Evolutionary conservation across 352 stramenopile species (phyloP).

Genomic region (Plasmopara muralis): DNA sequence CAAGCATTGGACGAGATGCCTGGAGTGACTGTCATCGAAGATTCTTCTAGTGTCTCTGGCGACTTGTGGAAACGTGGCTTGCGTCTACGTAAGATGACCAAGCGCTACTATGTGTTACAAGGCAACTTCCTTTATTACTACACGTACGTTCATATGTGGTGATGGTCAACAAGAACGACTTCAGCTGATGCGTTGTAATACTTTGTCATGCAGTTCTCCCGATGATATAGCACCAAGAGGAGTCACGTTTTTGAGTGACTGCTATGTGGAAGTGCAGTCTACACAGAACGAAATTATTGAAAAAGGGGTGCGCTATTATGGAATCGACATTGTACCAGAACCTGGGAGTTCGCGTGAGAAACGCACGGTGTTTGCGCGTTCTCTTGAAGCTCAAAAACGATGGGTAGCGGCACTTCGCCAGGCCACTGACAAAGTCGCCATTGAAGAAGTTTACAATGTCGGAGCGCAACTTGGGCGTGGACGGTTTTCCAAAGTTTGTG

Average conservation of each 20-base stretch:
- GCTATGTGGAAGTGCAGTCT: constrained; percentile 62
- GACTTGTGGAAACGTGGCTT: constrained; percentile 75
- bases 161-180: neutral
- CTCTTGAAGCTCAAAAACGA: constrained; percentile 59
- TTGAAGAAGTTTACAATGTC: constrained; percentile 88
- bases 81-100: constrained; percentile 82
- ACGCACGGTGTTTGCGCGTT: constrained; percentile 79
- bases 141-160: constrained; percentile 27
- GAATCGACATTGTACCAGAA: constrained; percentile 82
- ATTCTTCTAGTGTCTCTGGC: constrained; percentile 39
- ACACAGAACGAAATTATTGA: constrained; percentile 52
- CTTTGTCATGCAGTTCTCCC: constrained; percentile 27
- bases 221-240: constrained; percentile 69
- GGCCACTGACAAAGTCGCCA: constrained; percentile 82
- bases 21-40: constrained; percentile 24
- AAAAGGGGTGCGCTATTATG: constrained; percentile 79
- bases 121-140: constrained; percentile 89
- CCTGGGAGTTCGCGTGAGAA: constrained; percentile 59
- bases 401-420: constrained; percentile 73
- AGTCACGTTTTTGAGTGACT: constrained; percentile 75
- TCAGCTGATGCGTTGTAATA: neutral
- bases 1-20: constrained; percentile 22
- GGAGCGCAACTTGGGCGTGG: constrained; percentile 82
- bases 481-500: constrained; percentile 85
- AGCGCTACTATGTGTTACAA: constrained; percentile 78